Evolutionary conservation across 768 basidiomycete species (phyloP), one percentile per base, ranked within the genome.

Genomic region (Agaricus subrufescens): DNA sequence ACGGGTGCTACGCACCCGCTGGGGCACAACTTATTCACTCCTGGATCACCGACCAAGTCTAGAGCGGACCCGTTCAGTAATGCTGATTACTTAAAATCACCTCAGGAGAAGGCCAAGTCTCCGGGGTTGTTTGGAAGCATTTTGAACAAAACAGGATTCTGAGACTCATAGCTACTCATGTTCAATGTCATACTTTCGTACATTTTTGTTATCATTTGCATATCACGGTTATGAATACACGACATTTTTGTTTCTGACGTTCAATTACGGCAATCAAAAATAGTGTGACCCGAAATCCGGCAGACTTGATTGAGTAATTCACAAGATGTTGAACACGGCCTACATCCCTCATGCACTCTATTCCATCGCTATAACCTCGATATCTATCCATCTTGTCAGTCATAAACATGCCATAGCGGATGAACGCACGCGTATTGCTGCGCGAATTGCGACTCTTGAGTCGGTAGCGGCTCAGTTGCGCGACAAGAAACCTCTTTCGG

Each of bases 301-400:
- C 1, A 30, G 4, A 19, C 19, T 19, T 19, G 19, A 19, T 47
- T 38, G 47, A 29, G 25, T 56, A 34, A 44, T 37, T 37, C 4
- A 25, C 34, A 49, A 48, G 46, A 67, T 69, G 65, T 47, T 67
- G 52, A 62, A 58, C 34, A 66, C 62, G 50, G 61, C 66, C 6
- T 88, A 87, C 70, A 64, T 86, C 56, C 85, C 83, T 29, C 86
- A 89, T 61, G 71, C 85, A 52, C 51, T 88, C 59, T 89, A 82
- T 67, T 81, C 85, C 31, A 70, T 84, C 46, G 85, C 84, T 8
- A 73, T 87, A 62, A 82, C 80, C 46, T 87, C 87, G 25, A 66
- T 88, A 58, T 82, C 86, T 29, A 82, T 87, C 55, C 86, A 90
- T 68, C 72, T 87, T 27, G 75, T 88, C 39, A 75, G 70, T 63